phyloP scores from a whole-genome alignment of 140 eudicot genomes.

The Cichorium intybus region DNA sequence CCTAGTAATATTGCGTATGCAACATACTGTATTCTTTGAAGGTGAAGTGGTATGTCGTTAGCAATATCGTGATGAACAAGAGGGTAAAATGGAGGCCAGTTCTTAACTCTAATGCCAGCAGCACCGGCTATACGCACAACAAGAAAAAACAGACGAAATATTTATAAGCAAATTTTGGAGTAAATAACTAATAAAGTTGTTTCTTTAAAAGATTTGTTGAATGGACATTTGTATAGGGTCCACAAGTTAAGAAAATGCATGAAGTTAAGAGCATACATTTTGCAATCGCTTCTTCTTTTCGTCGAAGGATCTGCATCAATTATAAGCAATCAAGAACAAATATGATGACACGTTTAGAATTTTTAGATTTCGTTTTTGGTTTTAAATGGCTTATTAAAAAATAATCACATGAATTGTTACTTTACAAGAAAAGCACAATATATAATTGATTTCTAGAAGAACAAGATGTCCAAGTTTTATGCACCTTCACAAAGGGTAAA shows the following conservation, averaged over 20 bases:
- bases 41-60: slow-evolving; percentile 86
- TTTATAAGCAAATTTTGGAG: background rate
- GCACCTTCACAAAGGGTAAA: too few relatives aligned
- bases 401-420: too few relatives aligned
- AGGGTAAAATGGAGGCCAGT: slow-evolving; percentile 98
- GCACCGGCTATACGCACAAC: slow-evolving; percentile 96
- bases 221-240: background rate
- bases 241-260: background rate
- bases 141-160: background rate
- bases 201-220: background rate
- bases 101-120: slow-evolving; percentile 62
- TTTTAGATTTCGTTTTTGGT: too few relatives aligned
- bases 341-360: too few relatives aligned
- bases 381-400: too few relatives aligned
- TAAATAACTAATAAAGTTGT: background rate
- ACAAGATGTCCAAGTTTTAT: too few relatives aligned
- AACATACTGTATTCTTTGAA: slow-evolving; percentile 74
- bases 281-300: slow-evolving; percentile 76
- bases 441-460: too few relatives aligned
- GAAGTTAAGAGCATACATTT: slow-evolving; percentile 49
- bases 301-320: slow-evolving; percentile 59
- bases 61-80: slow-evolving; percentile 92
- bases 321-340: background rate
- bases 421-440: too few relatives aligned
- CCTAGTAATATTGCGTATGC: slow-evolving; percentile 89